These are phyloP conservation scores for Auxenochlorella pyrenoidosa DNA, from an alignment of 139 green algal species.

Conservation along the genomic window DNA sequence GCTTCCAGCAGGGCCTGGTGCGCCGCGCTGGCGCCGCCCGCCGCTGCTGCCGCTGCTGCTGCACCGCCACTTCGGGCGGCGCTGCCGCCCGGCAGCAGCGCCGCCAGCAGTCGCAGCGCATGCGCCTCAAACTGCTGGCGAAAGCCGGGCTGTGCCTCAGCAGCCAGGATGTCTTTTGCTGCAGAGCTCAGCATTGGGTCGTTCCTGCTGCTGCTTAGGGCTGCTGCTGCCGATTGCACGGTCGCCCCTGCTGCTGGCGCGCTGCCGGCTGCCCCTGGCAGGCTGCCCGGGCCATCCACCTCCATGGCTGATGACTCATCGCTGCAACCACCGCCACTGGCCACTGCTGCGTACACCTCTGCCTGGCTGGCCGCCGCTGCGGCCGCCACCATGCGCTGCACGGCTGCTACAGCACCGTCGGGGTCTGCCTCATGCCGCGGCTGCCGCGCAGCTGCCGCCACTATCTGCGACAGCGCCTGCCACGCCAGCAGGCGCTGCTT, in stretches of 20 bases:
- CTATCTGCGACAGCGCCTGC: background rate
- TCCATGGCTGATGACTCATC: background rate
- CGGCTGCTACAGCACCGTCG: conserved; percentile 1
- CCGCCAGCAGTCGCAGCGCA: conserved; percentile 16
- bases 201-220: background rate
- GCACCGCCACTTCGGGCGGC: background rate
- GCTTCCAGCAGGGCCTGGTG: background rate
- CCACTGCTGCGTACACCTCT: background rate
- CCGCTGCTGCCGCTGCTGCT: background rate
- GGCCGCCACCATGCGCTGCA: conserved; percentile 5
- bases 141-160: background rate
- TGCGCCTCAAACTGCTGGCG: conserved; percentile 32
- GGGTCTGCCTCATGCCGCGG: conserved; percentile 1
- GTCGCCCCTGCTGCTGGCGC: background rate
- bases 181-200: conserved; percentile 12
- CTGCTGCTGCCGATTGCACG: background rate
- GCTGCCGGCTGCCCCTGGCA: background rate
- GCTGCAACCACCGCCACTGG: background rate
- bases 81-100: conserved; percentile 1
- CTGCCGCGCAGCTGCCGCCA: background rate
- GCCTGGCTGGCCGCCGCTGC: background rate
- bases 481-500: conserved; percentile 31
- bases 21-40: background rate
- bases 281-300: background rate
- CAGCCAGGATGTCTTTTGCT: background rate